Evolutionary conservation across 129 eudicot genomes (phyloP), one percentile per base, ranked within the genome.

Genomic region (Smallanthus sonchifolius): DNA sequence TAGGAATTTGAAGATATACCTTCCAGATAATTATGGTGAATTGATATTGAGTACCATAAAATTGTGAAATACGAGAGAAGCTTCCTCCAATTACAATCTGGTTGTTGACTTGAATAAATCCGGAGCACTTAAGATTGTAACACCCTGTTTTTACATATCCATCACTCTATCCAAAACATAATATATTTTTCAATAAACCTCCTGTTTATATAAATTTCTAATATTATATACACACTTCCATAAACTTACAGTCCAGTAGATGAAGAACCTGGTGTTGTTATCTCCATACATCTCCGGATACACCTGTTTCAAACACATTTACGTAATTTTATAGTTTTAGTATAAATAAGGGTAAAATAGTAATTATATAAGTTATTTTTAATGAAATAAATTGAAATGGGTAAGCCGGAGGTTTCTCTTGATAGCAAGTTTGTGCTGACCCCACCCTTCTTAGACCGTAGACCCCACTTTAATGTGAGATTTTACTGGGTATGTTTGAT

Each of bases 71-170:
- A n/a, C 87, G 91, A 63, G 68, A 72, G 3, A 89, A 86, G 84
- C 89, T 84, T 79, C 91, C 91, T 63, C 95, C 95, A 77, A 89
- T 81, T 49, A 87, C 91, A 79, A 86, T 86, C 65, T 79, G 84
- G 83, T 84, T 86, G 68, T 88, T 88, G 71, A 80, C 82, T 86
- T 88, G 95, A 67, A 88, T 72, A 82, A 88, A 88, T 32, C 95
- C 95, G 24, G 95, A 84, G 69, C 95, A 88, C 30, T 24, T 24
- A 81, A 88, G 80, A 74, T 93, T 93, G 85, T 93, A 93, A 56
- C 98, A 93, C 43, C 98, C 98, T 10, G 98, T 93, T 38, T 95
- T 92, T 86, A 86, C 91, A 75, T 93, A 93, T 19, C 96, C 82
- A 80, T 93, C 98, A 67, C 95, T 93, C 98, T 93, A 88, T 70